These are phyloP conservation scores for Cyclotella baltica DNA, from an alignment of 108 stramenopile genomes.

Conservation along the genomic window DNA sequence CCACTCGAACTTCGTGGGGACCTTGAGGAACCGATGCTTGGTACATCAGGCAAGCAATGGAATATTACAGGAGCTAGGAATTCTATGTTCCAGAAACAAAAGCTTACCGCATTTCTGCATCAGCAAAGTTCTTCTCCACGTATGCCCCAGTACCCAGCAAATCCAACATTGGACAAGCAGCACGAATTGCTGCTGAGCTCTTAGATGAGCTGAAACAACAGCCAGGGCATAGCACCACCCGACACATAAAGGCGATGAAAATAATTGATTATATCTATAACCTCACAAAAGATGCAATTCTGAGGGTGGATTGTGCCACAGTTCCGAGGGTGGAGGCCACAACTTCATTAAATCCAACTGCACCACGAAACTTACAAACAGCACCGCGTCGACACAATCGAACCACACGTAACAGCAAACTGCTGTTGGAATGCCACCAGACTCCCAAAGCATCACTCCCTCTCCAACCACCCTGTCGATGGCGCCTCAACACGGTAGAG, in stretches of 20 bases:
- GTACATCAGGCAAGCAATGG: conserved; percentile 19
- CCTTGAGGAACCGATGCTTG: conserved; percentile 25
- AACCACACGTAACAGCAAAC: conserved; percentile 2
- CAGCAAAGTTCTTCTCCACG: conserved; percentile 3
- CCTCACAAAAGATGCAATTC: neutral
- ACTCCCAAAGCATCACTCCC: neutral
- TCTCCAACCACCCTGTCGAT: neutral
- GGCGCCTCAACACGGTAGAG: neutral
- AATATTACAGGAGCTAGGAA: conserved; percentile 29
- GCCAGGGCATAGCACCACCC: neutral
- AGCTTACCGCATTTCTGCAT: conserved; percentile 24
- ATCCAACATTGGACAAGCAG: neutral
- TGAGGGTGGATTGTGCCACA: neutral
- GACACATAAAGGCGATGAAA: neutral
- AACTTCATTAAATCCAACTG: conserved; percentile 2
- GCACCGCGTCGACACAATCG: neutral
- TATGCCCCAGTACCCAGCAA: conserved; percentile 6
- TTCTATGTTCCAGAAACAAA: conserved; percentile 29
- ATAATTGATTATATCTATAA: neutral
- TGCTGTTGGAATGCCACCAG: neutral
- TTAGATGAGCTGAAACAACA: neutral
- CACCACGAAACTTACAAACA: neutral
- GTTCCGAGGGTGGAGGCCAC: conserved; percentile 1
- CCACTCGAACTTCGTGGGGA: conserved; percentile 19
- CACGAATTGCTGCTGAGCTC: neutral